These are phyloP conservation scores for Chenopodium quinoa DNA, from an alignment of 148 eudicot genomes.

Conservation along the genomic window DNA sequence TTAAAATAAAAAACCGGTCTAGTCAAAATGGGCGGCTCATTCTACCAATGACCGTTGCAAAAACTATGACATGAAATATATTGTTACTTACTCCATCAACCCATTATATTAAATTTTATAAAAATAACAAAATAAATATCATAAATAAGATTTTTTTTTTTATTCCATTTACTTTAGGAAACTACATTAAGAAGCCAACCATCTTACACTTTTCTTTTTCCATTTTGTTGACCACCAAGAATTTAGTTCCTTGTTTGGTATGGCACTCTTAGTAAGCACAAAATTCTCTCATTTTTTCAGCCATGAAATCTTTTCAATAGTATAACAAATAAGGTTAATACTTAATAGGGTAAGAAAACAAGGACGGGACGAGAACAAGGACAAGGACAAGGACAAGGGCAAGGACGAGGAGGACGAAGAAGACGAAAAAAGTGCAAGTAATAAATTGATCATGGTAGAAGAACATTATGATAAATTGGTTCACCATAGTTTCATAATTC, in stretches of 20 bases:
- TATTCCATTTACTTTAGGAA: constrained; percentile 23
- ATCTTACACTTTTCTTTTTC: background rate
- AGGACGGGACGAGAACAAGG: background rate
- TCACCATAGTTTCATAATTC: constrained; percentile 19
- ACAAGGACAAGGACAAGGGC: background rate
- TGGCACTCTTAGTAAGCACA: constrained; percentile 1
- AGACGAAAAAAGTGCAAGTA: background rate
- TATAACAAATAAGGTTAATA: background rate
- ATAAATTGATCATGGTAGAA: constrained; percentile 46
- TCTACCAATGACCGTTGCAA: constrained; percentile 6
- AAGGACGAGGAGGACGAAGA: background rate
- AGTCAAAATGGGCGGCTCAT: constrained; percentile 28
- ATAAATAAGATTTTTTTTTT: background rate
- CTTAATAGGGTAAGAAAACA: background rate
- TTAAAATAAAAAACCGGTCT: background rate
- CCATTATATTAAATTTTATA: background rate
- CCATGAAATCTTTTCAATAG: background rate
- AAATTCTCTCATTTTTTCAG: background rate
- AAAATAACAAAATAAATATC: background rate
- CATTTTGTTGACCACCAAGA: constrained; percentile 24
- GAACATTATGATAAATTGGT: constrained; percentile 35
- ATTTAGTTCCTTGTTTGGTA: constrained; percentile 25
- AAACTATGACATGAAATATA: constrained; percentile 8
- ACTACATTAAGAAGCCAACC: constrained; percentile 26
- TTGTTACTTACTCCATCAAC: constrained; percentile 2